phyloP scores from a whole-genome alignment of 2,329 filamentous ascomycete genomes.

The Claviceps pusilla region DNA sequence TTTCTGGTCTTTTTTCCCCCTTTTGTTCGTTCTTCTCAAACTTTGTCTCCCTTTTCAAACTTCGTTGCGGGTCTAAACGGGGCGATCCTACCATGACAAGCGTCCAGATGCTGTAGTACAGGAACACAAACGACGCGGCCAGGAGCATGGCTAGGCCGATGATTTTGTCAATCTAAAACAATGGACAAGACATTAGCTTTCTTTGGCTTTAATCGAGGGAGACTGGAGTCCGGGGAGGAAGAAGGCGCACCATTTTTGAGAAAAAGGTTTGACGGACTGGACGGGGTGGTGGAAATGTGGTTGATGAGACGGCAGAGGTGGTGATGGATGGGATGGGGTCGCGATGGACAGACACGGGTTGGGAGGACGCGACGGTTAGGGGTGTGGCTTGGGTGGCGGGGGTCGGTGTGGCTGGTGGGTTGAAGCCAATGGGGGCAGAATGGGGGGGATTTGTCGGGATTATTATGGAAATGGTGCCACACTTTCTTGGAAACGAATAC shows the following conservation, averaged over 20 bases:
- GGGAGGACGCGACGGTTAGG: neutral
- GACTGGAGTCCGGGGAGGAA: no score
- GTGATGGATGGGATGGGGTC: neutral
- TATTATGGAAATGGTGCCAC: no score
- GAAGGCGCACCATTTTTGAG: neutral
- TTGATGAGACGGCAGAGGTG: neutral
- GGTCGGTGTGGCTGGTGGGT: neutral
- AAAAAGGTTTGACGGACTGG: neutral
- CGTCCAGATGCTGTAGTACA: slow-evolving; percentile 96
- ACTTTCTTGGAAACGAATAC: no score
- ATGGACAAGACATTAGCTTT: neutral
- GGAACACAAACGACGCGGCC: slow-evolving; percentile 48
- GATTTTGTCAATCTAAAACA: slow-evolving; percentile 69
- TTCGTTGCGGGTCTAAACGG: no score
- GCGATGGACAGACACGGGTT: neutral
- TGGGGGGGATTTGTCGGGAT: no score
- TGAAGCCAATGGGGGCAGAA: no score
- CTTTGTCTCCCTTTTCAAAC: no score
- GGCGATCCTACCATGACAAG: slow-evolving; percentile 65
- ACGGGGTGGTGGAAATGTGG: neutral
- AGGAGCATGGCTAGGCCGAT: slow-evolving; percentile 53
- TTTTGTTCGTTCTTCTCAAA: no score
- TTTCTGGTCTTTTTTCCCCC: no score
- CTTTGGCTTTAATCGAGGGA: no score
- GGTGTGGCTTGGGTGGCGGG: neutral